Evolutionary conservation across 768 basidiomycete genomes (phyloP), one percentile per base, ranked within the genome.

Genomic region (Tulasnella sp.): DNA sequence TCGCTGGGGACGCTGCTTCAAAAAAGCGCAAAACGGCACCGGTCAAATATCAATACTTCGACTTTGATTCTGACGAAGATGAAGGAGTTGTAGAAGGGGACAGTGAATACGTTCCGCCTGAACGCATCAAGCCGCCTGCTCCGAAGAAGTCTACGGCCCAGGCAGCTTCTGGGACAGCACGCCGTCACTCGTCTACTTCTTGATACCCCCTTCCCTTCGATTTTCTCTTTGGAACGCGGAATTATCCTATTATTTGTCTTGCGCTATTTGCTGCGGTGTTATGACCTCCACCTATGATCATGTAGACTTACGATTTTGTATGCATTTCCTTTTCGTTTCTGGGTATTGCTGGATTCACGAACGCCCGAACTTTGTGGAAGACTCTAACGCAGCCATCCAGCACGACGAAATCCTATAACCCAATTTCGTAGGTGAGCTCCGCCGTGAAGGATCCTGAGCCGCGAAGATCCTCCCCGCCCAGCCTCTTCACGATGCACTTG

Each of bases 11-110:
- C 16, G 27, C 40, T 21, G 39, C 40, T 73, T 79, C 78, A 42
- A 44, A 40, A 38, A 79, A 79, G 42, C 68, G 78, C 18, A 79
- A 79, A 52, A n/a, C 78, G 24, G 68, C 78, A 21, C 78, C 78
- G 12, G 73, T 58, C 27, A 72, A 74, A 46, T 79, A 79, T 27
- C 39, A 44, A 34, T 79, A 79, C 44, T 46, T 79, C 16, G 78
- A 79, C 42, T 16, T 79, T 18, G 39, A 40, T 42, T 40, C 39
- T 19, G 78, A 79, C 38, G 78, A 79, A 24, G 71, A 74, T 44
- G 78, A 79, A 6, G 71, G 38, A 24, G 71, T 72, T 4, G 71
- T 44, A 40, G 68, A 79, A n/a, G 71, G 31, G 8, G 62, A 71
- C 38, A 71, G 42, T 24, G 78, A 46, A 24, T 71, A 79, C 71